These are phyloP conservation scores for Deinandra increscens DNA, from an alignment of 129 eudicot genomes.

Conservation along the genomic window DNA sequence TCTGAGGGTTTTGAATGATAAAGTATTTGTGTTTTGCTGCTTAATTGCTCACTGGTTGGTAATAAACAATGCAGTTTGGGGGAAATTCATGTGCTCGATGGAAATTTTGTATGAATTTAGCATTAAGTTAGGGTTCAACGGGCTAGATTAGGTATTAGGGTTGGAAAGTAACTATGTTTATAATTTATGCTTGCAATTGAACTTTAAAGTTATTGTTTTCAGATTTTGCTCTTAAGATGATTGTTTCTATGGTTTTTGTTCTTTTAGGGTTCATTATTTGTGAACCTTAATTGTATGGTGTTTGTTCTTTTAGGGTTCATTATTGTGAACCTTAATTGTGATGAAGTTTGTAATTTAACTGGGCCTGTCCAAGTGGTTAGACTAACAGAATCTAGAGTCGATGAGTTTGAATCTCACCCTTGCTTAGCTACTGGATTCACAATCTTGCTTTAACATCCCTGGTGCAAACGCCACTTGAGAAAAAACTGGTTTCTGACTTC, in stretches of 20 bases:
- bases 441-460: not conserved
- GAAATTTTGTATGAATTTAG: slow-evolving; percentile 16
- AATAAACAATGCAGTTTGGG: slow-evolving; percentile 5
- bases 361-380: slow-evolving; percentile 12
- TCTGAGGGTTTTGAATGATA: not conserved
- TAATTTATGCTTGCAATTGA: slow-evolving; percentile 13
- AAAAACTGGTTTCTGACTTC: not conserved
- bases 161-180: slow-evolving; percentile 8
- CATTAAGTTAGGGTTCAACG: slow-evolving; percentile 47
- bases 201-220: slow-evolving; percentile 11
- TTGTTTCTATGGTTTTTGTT: not conserved
- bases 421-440: not conserved
- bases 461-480: too few species aligned
- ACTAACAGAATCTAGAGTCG: not conserved
- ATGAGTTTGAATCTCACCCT: too few species aligned
- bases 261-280: slow-evolving; percentile 8
- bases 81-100: slow-evolving; percentile 5
- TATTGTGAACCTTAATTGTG: slow-evolving; percentile 2
- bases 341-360: not conserved
- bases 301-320: slow-evolving; percentile 1
- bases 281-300: not conserved
- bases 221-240: slow-evolving; percentile 1
- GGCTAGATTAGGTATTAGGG: slow-evolving; percentile 1
- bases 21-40: slow-evolving; percentile 8
- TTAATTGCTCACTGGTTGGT: slow-evolving; percentile 5